phyloP scores from a whole-genome alignment of 805 yeast genomes.

The Pichia cephalocereana region DNA sequence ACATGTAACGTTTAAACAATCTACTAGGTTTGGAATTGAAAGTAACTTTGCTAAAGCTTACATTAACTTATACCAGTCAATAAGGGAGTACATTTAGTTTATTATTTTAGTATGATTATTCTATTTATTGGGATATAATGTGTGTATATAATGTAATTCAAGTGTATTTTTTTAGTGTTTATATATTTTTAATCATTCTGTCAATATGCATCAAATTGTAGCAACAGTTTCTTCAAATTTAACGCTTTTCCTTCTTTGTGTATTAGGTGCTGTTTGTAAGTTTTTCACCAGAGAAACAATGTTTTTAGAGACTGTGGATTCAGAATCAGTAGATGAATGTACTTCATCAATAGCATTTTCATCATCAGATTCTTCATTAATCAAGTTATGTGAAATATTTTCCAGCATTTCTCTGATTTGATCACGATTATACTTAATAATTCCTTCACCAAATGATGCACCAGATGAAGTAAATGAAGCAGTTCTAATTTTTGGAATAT shows the following conservation, averaged over 20 bases:
- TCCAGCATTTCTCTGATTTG: conserved; percentile 27
- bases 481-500: conserved; percentile 1
- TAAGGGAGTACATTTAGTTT: neutral
- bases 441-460: conserved; percentile 28
- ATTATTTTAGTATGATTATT: neutral
- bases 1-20: neutral
- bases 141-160: too few species aligned
- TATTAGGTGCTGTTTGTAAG: neutral
- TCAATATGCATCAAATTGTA: neutral
- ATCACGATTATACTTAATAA: conserved; percentile 24
- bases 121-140: too few species aligned
- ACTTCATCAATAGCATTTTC: conserved; percentile 5
- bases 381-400: conserved; percentile 14
- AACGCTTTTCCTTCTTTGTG: conserved; percentile 22
- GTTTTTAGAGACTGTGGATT: neutral
- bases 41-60: neutral
- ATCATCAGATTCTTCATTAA: conserved; percentile 8
- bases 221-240: conserved; percentile 19
- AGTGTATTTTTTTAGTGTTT: too few species aligned
- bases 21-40: conserved; percentile 1
- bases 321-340: neutral
- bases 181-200: too few species aligned
- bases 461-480: conserved; percentile 29
- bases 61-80: neutral
- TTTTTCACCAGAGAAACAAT: conserved; percentile 3